A percentile compares a stretch with the other conserved stretches of the same genome.
Conservation (phyloP, 192 early-diverging fungal genomes). For the Backusella liffmaniae region DNA sequence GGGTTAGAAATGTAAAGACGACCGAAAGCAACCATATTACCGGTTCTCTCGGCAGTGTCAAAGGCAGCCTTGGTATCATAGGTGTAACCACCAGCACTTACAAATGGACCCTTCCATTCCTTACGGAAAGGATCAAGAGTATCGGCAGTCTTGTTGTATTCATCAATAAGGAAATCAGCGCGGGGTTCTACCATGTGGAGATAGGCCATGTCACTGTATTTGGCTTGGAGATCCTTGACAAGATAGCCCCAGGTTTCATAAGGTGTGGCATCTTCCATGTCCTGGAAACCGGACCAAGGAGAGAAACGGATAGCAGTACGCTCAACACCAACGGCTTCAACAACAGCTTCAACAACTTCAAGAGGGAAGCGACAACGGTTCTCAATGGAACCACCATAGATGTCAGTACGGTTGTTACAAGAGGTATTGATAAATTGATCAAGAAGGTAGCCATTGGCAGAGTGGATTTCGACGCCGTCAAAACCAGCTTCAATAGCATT, state of each 20-base stretch:
- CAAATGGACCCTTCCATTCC: constrained; percentile 15
- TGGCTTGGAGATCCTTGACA: constrained; percentile 7
- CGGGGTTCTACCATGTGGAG: constrained; percentile 30
- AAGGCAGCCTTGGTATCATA: constrained; percentile 1
- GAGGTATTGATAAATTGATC: constrained; percentile 72
- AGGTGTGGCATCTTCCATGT: constrained; percentile 26
- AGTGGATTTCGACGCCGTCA: constrained; percentile 85
- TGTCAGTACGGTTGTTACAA: constrained; percentile 71
- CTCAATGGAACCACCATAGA: constrained; percentile 19
- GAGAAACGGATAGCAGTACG: constrained; percentile 31
- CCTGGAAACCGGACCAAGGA: constrained; percentile 25
- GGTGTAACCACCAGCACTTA: constrained; percentile 24
- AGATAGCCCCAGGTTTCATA: constrained; percentile 28
- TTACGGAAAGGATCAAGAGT: constrained; percentile 17
- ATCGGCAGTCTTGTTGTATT: background rate
- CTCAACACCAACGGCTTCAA: constrained; percentile 25
- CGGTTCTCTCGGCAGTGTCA: constrained; percentile 17
- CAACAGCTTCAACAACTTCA: constrained; percentile 28
- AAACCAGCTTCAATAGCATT: constrained; percentile 77
- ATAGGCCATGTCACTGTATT: constrained; percentile 27
- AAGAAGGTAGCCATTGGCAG: constrained; percentile 87
- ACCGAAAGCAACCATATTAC: constrained; percentile 30
- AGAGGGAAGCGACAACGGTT: constrained; percentile 19
- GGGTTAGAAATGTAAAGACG: constrained; percentile 33
- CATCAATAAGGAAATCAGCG: background rate